Conservation (phyloP, 2,329 filamentous ascomycete species). For the Cercospora janseana region DNA sequence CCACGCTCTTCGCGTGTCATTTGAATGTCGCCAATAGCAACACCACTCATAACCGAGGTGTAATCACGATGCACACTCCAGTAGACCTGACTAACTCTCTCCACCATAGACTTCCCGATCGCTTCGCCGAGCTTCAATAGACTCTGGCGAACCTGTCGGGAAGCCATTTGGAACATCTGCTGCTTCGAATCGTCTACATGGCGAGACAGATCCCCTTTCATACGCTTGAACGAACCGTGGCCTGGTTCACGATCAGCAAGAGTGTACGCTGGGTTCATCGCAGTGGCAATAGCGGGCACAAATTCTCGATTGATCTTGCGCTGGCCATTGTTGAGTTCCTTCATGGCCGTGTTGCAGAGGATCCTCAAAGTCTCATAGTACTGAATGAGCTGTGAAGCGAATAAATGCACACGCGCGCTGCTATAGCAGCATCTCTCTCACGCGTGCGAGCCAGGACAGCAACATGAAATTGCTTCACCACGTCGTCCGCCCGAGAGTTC, state of each 20-base stretch:
- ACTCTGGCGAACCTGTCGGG: constrained; percentile 41
- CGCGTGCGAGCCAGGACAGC: constrained; percentile 43
- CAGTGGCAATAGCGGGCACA: constrained; percentile 46
- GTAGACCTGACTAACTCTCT: constrained; percentile 48
- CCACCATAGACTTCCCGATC: constrained; percentile 46
- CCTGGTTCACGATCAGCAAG: constrained; percentile 48
- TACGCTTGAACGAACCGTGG: constrained; percentile 49
- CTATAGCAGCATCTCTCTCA: constrained; percentile 40
- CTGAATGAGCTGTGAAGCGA: constrained; percentile 44
- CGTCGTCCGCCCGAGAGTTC: constrained; percentile 33
- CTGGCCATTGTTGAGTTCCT: constrained; percentile 47
- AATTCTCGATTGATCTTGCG: constrained; percentile 57
- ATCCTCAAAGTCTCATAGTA: constrained; percentile 45
- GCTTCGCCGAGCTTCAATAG: constrained; percentile 46
- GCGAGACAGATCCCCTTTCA: constrained; percentile 52
- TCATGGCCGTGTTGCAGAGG: constrained; percentile 37
- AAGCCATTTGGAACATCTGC: constrained; percentile 53
- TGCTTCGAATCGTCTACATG: constrained; percentile 45
- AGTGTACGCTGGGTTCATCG: constrained; percentile 51
- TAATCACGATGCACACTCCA: constrained; percentile 41
- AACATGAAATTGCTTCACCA: constrained; percentile 45
- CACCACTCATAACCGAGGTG: constrained; percentile 36
- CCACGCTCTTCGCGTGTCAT: constrained; percentile 26
- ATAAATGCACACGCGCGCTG: constrained; percentile 43
- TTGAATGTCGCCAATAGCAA: constrained; percentile 18